Evolutionary conservation across 495 filamentous ascomycete species (phyloP), one percentile per base, ranked within the genome.

Genomic region (Aspergillus conjunctus): DNA sequence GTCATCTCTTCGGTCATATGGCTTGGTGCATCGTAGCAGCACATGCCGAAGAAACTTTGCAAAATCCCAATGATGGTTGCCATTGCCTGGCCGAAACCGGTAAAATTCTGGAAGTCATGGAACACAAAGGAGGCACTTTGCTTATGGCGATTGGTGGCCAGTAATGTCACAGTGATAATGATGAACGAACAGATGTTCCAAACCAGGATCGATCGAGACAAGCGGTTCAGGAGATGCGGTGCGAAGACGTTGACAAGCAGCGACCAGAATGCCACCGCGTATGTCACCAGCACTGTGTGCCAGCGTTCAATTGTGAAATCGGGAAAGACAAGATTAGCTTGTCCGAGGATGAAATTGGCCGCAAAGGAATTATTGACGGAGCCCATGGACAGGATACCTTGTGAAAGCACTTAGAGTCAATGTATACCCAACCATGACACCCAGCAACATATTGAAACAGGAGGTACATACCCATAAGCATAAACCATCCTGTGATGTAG

Each of bases 301-400:
- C 81, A 84, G 39, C 81, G 67, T 59, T 84, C 71, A 48, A 84
- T 83, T 8, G 64, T 70, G 61, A 79, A 83, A 4, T 56, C 34
- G 0, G 80, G 79, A 55, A 78, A 70, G 21, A 74, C 70, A 6
- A 85, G 70, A 32, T 82, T 79, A 11, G 77, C 80, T 60, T 77
- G 75, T 17, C 80, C 81, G 0, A 83, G 71, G 51, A 84, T 73
- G 60, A 79, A 83, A 39, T 81, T 83, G 11, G 79, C 76, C 3
- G 63, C 73, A 20, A 84, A 70, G 52, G 81, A 82, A 58, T 79
- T 81, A 64, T 82, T 83, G 10, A 73, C 77, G 0, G 81, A 74
- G 11, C 82, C 82, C 81, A 83, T 85, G 3, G 79, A 76, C 0
- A 85, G 68, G 44, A 84, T 74, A 41, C 80, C 81, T 81, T 21